Conservation (phyloP, 1,284 basidiomycete species). For the Rhodotorula mucilaginosa region DNA sequence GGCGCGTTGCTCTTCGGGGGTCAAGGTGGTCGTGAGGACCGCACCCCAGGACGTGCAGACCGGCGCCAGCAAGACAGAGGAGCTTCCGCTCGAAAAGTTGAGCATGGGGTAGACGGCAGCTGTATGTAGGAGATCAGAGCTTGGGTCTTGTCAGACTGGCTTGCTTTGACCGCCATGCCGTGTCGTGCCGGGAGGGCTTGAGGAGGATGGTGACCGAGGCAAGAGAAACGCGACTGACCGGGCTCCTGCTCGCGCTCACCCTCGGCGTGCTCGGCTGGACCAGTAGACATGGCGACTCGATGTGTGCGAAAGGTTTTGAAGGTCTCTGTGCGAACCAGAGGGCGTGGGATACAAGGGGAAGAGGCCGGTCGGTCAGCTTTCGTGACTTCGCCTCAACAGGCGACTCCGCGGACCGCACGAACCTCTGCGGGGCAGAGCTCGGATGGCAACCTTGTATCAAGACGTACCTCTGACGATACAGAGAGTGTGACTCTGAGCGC, state of each 20-base stretch:
- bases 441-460: no score
- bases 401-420: no score
- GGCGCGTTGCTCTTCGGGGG: neutral
- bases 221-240: neutral
- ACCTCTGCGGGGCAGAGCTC: no score
- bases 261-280: neutral
- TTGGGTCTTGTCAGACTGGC: neutral
- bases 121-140: neutral
- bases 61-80: neutral
- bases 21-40: neutral
- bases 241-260: neutral
- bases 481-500: no score
- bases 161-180: neutral
- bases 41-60: neutral
- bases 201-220: neutral
- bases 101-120: neutral
- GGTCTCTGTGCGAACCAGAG: no score
- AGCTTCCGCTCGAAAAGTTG: neutral
- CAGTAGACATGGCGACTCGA: neutral
- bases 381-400: no score
- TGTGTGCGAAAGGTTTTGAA: no score
- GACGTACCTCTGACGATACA: no score
- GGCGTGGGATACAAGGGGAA: no score
- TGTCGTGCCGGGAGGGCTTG: neutral
- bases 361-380: no score